These are phyloP conservation scores for Endoconidiophora polonica DNA, from an alignment of 2,329 filamentous ascomycete genomes.

Conservation along the genomic window DNA sequence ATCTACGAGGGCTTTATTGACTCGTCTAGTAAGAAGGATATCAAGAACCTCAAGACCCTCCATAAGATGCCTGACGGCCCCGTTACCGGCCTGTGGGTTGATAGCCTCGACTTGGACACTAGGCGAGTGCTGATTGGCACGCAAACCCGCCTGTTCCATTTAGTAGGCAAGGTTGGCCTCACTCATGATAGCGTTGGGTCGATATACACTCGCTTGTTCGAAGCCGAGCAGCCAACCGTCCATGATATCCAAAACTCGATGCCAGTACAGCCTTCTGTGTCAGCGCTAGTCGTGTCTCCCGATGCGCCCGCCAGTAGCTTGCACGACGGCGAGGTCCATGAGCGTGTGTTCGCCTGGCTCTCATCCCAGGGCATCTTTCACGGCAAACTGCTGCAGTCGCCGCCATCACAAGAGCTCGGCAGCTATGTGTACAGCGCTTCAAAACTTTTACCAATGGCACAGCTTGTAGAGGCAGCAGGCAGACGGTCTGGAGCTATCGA, in stretches of 20 bases:
- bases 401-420: slow-evolving; percentile 46
- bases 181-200: slow-evolving; percentile 67
- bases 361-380: slow-evolving; percentile 74
- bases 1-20: slow-evolving; percentile 94
- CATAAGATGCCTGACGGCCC: slow-evolving; percentile 71
- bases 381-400: slow-evolving; percentile 54
- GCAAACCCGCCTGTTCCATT: slow-evolving; percentile 60
- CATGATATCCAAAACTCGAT: slow-evolving; percentile 40
- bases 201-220: slow-evolving; percentile 77
- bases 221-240: slow-evolving; percentile 62
- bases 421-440: slow-evolving; percentile 62
- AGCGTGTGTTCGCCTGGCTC: slow-evolving; percentile 79
- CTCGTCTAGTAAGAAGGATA: slow-evolving; percentile 74
- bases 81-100: slow-evolving; percentile 73
- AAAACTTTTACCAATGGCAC: slow-evolving; percentile 57
- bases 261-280: slow-evolving; percentile 33
- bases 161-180: slow-evolving; percentile 59
- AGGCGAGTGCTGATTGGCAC: slow-evolving; percentile 69
- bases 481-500: slow-evolving; percentile 58
- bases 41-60: slow-evolving; percentile 74
- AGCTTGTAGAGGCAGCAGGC: slow-evolving; percentile 52
- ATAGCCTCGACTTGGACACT: slow-evolving; percentile 55
- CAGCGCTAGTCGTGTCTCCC: slow-evolving; percentile 59
- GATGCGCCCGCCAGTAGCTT: slow-evolving; percentile 42
- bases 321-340: slow-evolving; percentile 41